phyloP scores from a whole-genome alignment of 345 rosid genomes.

The Hirschfeldia incana region DNA sequence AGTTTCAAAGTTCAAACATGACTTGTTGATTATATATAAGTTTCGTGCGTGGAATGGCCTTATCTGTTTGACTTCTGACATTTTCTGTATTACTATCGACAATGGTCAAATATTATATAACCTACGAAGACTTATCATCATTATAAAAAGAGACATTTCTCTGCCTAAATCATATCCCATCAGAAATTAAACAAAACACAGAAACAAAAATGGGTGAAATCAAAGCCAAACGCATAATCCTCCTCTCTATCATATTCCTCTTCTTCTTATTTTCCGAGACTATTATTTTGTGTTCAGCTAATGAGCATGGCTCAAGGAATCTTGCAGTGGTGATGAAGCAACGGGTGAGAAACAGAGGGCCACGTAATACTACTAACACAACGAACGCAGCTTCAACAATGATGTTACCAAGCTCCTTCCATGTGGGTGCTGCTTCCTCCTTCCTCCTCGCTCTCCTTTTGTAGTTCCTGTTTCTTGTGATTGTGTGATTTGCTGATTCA shows the following conservation, averaged over 20 bases:
- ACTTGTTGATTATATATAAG: too few species aligned
- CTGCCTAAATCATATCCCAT: not conserved
- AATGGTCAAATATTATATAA: too few species aligned
- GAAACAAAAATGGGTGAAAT: constrained; percentile 20
- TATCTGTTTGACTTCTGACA: not conserved
- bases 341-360: constrained; percentile 9
- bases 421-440: constrained; percentile 3
- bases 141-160: not conserved
- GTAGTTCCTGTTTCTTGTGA: not conserved
- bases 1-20: too few species aligned
- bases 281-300: constrained; percentile 23
- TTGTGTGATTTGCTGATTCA: not conserved
- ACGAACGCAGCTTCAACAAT: constrained; percentile 12
- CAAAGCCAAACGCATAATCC: constrained; percentile 22
- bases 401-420: constrained; percentile 17
- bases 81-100: too few species aligned
- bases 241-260: constrained; percentile 10
- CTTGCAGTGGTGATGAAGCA: constrained; percentile 19
- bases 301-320: constrained; percentile 28
- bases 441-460: constrained; percentile 20
- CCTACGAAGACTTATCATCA: not conserved
- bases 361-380: constrained; percentile 2
- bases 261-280: constrained; percentile 23
- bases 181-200: not conserved
- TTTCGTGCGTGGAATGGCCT: not conserved